Evolutionary conservation across 2,329 filamentous ascomycete species (phyloP), one percentile per base, ranked within the genome.

Genomic region (Cercospora berteroae): DNA sequence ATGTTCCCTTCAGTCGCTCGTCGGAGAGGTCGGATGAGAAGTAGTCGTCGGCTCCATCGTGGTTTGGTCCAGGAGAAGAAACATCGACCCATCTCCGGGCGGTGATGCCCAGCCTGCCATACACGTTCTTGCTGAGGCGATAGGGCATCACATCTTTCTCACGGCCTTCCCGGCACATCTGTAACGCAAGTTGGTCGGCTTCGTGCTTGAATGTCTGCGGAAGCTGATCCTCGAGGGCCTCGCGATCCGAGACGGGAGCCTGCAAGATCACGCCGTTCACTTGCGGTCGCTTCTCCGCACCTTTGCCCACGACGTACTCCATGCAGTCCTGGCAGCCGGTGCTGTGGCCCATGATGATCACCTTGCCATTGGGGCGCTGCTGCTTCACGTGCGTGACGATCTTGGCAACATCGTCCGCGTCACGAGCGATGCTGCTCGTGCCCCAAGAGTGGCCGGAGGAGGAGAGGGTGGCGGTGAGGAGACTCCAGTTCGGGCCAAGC

Each of bases 221-320:
- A 60, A 87, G 79, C 6, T 84, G 75, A 4, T 80, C 75, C 2
- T 79, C 79, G 10, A 90, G 74, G 0, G 84, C 86, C 76, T 96
- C 90, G 31, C 92, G 85, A 77, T 97, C 93, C 1, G 88, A 92
- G 3, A 94, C 89, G 0, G 91, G 89, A 0, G 90, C 92, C 77
- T 96, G 93, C 64, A 97, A 80, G 55, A 97, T 90, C 59, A 88
- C 89, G 39, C 90, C 93, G 67, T 95, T 87, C 1, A 96, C 80
- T 0, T 66, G 80, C 0, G 87, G 85, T 12, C 86, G 80, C 48
- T 79, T 78, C 20, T 71, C 72, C 7, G 69, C 68, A 12, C 69
- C 70, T 18, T 66, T 60, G 20, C 74, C 76, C 5, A 79, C 68
- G 1, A 89, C 75, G 71, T 91, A 91, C 72, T 90, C 86, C 79